These are phyloP conservation scores for Ogataea corticis DNA, from an alignment of 805 yeast species.

Conservation along the genomic window DNA sequence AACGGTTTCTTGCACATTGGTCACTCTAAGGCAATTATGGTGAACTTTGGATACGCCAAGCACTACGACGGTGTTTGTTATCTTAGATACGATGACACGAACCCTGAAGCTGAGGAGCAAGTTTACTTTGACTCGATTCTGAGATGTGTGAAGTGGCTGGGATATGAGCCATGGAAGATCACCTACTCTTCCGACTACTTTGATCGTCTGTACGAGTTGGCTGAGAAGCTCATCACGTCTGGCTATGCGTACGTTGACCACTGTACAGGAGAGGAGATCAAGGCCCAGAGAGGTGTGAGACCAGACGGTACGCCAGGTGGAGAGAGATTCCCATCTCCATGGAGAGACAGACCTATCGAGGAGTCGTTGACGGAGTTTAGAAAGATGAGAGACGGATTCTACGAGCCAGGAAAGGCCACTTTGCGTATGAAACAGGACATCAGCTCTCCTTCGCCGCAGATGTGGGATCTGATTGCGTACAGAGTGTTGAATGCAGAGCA, in stretches of 20 bases:
- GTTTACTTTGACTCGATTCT: slow-evolving; percentile 80
- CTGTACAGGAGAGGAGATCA: slow-evolving; percentile 89
- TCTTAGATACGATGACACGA: slow-evolving; percentile 94
- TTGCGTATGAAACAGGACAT: slow-evolving; percentile 97
- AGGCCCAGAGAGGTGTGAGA: slow-evolving; percentile 84
- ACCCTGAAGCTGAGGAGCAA: slow-evolving; percentile 98
- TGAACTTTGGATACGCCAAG: slow-evolving; percentile 95
- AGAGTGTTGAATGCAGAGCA: slow-evolving; percentile 90
- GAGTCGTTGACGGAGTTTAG: slow-evolving; percentile 80
- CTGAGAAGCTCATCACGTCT: slow-evolving; percentile 71
- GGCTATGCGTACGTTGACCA: slow-evolving; percentile 90
- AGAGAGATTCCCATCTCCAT: slow-evolving; percentile 78
- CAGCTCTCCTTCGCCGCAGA: slow-evolving; percentile 89
- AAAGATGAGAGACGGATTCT: slow-evolving; percentile 87
- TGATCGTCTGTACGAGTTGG: slow-evolving; percentile 82
- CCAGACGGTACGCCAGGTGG: slow-evolving; percentile 95
- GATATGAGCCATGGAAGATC: slow-evolving; percentile 89
- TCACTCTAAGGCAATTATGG: slow-evolving; percentile 96
- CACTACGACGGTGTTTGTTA: slow-evolving; percentile 85
- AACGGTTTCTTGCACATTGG: slow-evolving; percentile 98
- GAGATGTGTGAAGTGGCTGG: slow-evolving; percentile 90
- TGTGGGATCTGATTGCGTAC: slow-evolving; percentile 99
- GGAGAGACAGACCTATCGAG: slow-evolving; percentile 70
- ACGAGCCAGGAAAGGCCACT: slow-evolving; percentile 88
- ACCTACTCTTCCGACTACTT: slow-evolving; percentile 97